These are phyloP conservation scores for Kodamaea fungicola DNA, from an alignment of 1,139 yeast genomes.

Conservation along the genomic window DNA sequence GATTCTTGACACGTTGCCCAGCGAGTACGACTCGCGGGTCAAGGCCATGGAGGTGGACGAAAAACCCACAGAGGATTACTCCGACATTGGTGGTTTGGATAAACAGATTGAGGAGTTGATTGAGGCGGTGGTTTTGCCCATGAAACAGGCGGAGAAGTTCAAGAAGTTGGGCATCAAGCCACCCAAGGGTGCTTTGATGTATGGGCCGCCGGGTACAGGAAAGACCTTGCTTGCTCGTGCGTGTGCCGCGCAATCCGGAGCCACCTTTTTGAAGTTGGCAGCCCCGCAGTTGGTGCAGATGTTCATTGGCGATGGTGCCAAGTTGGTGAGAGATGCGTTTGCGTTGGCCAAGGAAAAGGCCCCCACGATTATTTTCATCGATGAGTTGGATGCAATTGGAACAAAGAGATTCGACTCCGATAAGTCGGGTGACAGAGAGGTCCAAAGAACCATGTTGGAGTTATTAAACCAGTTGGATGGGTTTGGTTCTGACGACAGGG, in stretches of 20 bases:
- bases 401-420: constrained; percentile 98
- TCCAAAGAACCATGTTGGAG: constrained; percentile 98
- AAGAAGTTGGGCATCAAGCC: constrained; percentile 90
- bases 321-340: constrained; percentile 95
- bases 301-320: constrained; percentile 99
- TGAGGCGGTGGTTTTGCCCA: constrained; percentile 96
- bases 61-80: constrained; percentile 93
- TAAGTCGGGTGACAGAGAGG: constrained; percentile 97
- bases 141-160: constrained; percentile 98
- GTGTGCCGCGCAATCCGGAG: constrained; percentile 98
- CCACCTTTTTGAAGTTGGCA: constrained; percentile 93
- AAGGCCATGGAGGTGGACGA: constrained; percentile 99
- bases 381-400: constrained; percentile 98
- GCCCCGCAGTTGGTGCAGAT: constrained; percentile 98
- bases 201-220: constrained; percentile 99
- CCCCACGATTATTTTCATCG: constrained; percentile 95
- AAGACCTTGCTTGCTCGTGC: constrained; percentile 96
- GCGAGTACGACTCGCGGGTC: constrained; percentile 95
- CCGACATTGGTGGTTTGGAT: constrained; percentile 96
- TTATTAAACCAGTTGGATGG: constrained; percentile 96
- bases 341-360: constrained; percentile 99
- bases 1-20: constrained; percentile 89
- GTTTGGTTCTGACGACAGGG: constrained; percentile 96
- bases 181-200: constrained; percentile 98
- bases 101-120: constrained; percentile 97